These are phyloP conservation scores for Monosporascus sp. DNA, from an alignment of 2,329 filamentous ascomycete genomes.

Conservation along the genomic window DNA sequence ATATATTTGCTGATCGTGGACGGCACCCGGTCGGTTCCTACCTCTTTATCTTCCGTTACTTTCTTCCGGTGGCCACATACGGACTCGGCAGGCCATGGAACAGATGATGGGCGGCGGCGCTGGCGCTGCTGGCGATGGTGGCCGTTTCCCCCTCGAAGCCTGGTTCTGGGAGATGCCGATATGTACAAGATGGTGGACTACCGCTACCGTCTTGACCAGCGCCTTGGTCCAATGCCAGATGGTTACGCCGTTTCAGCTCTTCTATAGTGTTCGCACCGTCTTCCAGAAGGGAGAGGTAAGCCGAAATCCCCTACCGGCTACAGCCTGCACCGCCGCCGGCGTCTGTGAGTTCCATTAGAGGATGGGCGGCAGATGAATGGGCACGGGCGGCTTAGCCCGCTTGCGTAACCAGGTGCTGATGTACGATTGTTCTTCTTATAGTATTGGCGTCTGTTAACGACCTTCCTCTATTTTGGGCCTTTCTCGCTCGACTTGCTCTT, in stretches of 20 bases:
- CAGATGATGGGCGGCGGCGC: slow-evolving; percentile 40
- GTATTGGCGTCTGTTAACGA: slow-evolving; percentile 96
- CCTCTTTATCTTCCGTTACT: neutral
- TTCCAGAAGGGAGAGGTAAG: slow-evolving; percentile 86
- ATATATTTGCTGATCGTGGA: too few relatives aligned
- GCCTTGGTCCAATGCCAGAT: slow-evolving; percentile 90
- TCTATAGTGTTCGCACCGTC: slow-evolving; percentile 91
- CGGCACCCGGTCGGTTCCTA: neutral
- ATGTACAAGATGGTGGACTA: slow-evolving; percentile 95
- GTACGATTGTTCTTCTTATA: slow-evolving; percentile 31
- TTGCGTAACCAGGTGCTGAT: slow-evolving; percentile 6
- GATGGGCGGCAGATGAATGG: too few relatives aligned
- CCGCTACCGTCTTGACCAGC: slow-evolving; percentile 81
- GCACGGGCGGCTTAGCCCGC: neutral
- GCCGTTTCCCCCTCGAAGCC: slow-evolving; percentile 76
- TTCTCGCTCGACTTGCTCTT: slow-evolving; percentile 91
- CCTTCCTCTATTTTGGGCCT: slow-evolving; percentile 95
- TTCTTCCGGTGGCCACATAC: neutral
- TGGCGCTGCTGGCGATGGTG: slow-evolving; percentile 39
- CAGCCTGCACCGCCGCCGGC: neutral
- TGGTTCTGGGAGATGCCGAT: slow-evolving; percentile 99
- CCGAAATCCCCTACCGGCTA: neutral
- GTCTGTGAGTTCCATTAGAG: too few relatives aligned
- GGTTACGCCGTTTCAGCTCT: slow-evolving; percentile 88
- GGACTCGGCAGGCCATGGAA: slow-evolving; percentile 38